phyloP scores from a whole-genome alignment of 164 flowering plant genomes.

The Piper longum region DNA sequence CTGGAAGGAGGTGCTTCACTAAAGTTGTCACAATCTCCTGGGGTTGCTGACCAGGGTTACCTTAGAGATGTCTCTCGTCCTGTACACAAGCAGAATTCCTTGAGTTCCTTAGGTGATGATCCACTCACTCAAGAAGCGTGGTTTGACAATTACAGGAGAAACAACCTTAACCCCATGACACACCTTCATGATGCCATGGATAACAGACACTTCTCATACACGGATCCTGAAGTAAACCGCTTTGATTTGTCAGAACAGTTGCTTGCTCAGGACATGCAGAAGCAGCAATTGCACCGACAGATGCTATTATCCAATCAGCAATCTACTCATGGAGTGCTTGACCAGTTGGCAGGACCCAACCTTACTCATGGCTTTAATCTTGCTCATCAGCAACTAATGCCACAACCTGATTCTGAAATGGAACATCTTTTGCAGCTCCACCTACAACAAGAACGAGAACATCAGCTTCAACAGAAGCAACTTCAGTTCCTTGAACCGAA shows the following conservation, averaged over 20 bases:
- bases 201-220: constrained; percentile 21
- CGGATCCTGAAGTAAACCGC: constrained; percentile 31
- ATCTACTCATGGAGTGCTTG: constrained; percentile 19
- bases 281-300: constrained; percentile 44
- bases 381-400: constrained; percentile 27
- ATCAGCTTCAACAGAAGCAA: constrained; percentile 29
- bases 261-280: constrained; percentile 36
- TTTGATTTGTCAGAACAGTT: constrained; percentile 41
- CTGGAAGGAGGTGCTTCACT: constrained; percentile 30
- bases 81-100: constrained; percentile 13
- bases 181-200: constrained; percentile 27
- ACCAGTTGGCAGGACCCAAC: constrained; percentile 23
- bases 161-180: constrained; percentile 20
- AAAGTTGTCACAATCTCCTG: constrained; percentile 27
- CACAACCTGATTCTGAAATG: constrained; percentile 30
- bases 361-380: constrained; percentile 17
- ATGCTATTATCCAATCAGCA: constrained; percentile 21
- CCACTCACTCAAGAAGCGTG: constrained; percentile 33
- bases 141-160: constrained; percentile 34
- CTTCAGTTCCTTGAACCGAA: constrained; percentile 26
- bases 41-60: constrained; percentile 13
- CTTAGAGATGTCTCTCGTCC: constrained; percentile 15
- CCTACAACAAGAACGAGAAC: constrained; percentile 36
- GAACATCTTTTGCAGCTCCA: constrained; percentile 45
- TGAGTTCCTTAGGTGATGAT: constrained; percentile 25